Evolutionary conservation across 1,139 yeast species (phyloP).

Genomic region (Debaryomyces fabryi): DNA sequence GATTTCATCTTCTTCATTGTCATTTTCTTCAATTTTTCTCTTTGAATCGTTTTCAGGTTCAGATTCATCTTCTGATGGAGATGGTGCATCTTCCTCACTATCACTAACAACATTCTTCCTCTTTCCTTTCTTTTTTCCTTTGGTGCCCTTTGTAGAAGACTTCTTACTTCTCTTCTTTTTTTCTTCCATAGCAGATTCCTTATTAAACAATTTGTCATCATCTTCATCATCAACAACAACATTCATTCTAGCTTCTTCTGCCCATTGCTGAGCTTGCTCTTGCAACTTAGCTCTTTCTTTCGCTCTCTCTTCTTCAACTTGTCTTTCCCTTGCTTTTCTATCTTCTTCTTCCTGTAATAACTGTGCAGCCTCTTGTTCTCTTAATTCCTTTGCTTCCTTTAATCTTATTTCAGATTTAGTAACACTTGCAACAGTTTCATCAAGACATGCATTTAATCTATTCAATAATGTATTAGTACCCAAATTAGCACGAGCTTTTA

Average conservation of each 20-base stretch:
- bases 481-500: constrained; percentile 81
- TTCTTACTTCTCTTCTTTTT: constrained; percentile 21
- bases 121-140: constrained; percentile 22
- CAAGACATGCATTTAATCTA: constrained; percentile 69
- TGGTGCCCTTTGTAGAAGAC: constrained; percentile 18
- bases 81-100: constrained; percentile 28
- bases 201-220: constrained; percentile 32
- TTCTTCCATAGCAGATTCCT: constrained; percentile 29
- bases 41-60: constrained; percentile 19
- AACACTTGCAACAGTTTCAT: constrained; percentile 74
- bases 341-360: constrained; percentile 39
- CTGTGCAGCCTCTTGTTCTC: constrained; percentile 59
- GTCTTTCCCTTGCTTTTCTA: constrained; percentile 43
- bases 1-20: constrained; percentile 21
- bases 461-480: constrained; percentile 76
- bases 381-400: constrained; percentile 68
- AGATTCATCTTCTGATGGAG: constrained; percentile 23
- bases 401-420: constrained; percentile 59
- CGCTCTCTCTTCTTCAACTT: constrained; percentile 55
- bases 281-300: constrained; percentile 73
- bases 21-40: constrained; percentile 28
- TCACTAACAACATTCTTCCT: constrained; percentile 31
- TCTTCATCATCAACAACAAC: constrained; percentile 38
- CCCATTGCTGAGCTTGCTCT: constrained; percentile 84
- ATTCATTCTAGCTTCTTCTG: constrained; percentile 52